Evolutionary conservation across 345 rosid genomes (phyloP), one percentile per base, ranked within the genome.

Genomic region (Camelina sativa): DNA sequence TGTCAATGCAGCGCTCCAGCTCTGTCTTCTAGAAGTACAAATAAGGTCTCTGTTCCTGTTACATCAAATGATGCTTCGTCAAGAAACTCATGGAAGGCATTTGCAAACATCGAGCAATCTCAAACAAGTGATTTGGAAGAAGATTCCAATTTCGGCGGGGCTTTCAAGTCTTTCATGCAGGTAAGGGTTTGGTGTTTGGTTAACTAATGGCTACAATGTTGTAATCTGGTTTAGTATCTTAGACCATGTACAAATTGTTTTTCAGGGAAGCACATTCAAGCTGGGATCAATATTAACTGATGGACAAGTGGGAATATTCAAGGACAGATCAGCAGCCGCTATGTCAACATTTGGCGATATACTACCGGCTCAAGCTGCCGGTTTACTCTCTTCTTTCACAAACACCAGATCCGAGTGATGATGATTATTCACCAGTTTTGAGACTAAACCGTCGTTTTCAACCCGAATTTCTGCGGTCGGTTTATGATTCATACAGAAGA

Each of bases 321-420:
- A 88, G 83, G 98, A 95, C 75, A 85, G 94, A 86, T 92, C 99
- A 44, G 92, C 97, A 6, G 85, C 98, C 25, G 94, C 98, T 65
- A 91, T 95, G 92, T 95, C 98, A 34, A 86, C 98, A 7, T 95
- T 95, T 65, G 96, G 99, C 35, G 99, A 95, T 80, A 93, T 95
- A 78, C 81, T 95, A 73, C 99, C 99, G 4, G 88, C 85, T 58
- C 98, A 90, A 76, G 99, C 99, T 30, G 94, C 96, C 0, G 97
- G 98, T 71, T 92, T 95, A 78, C 98, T 95, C 83, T 95, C 99
- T 67, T 95, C 99, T 59, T 92, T 95, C 80, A 92, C 99, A 5
- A 71, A 86, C 34, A 78, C 85, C 56, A 82, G 92, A 83, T 81
- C 86, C 16, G 91, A 89, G 74, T 82, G 81, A 77, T 84, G 77